phyloP scores from a whole-genome alignment of 352 stramenopile genomes.

The Pilasporangium apinafurcum region DNA sequence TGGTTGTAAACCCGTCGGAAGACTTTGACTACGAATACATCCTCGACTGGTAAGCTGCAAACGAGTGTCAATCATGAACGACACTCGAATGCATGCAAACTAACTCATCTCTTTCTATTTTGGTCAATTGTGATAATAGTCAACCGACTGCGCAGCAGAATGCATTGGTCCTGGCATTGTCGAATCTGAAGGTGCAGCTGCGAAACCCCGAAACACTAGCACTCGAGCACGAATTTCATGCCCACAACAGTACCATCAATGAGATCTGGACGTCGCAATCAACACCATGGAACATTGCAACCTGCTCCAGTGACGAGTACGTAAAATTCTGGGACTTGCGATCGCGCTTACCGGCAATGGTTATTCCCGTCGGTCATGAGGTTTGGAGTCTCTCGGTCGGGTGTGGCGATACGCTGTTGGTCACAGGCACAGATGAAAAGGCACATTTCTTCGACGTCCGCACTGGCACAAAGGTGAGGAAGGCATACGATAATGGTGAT shows the following conservation, averaged over 20 bases:
- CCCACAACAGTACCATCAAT: slow-evolving; percentile 75
- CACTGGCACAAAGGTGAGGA: slow-evolving; percentile 31
- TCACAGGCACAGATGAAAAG: slow-evolving; percentile 65
- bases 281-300: slow-evolving; percentile 61
- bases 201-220: slow-evolving; percentile 60
- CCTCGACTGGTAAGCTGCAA: slow-evolving; percentile 44
- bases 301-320: slow-evolving; percentile 79
- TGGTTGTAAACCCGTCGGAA: slow-evolving; percentile 34
- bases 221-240: slow-evolving; percentile 62
- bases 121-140: slow-evolving; percentile 20
- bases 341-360: slow-evolving; percentile 42
- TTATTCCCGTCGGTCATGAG: slow-evolving; percentile 53
- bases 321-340: slow-evolving; percentile 86
- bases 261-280: slow-evolving; percentile 71
- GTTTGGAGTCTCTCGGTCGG: slow-evolving; percentile 80
- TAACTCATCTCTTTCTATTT: background rate
- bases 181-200: slow-evolving; percentile 59
- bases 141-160: slow-evolving; percentile 56
- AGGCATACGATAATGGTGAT: too few relatives aligned
- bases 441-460: slow-evolving; percentile 81
- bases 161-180: slow-evolving; percentile 59
- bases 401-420: slow-evolving; percentile 68
- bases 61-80: background rate
- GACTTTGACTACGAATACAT: slow-evolving; percentile 87
- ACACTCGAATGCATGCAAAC: background rate